Percentiles rank a stretch among this genome's conserved stretches.
Evolutionary conservation across 768 basidiomycete species (phyloP).

Genomic region (Auriculariales sp.): DNA sequence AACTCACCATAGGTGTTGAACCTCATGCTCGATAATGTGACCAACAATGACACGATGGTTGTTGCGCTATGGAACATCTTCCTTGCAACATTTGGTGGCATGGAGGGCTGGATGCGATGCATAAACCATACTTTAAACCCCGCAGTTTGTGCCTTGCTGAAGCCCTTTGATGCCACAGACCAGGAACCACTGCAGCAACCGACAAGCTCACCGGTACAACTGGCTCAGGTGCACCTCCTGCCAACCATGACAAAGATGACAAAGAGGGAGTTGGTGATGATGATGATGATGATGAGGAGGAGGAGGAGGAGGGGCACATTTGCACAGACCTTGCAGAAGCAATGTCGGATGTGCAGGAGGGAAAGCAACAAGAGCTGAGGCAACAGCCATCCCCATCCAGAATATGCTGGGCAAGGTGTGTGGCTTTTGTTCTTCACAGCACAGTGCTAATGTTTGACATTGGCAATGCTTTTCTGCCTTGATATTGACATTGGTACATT

Average conservation of each 20-base stretch:
- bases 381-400: constrained; percentile 12
- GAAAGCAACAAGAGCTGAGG: constrained; percentile 10
- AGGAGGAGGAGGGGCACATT: constrained; percentile 7
- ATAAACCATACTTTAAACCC: constrained; percentile 26
- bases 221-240: constrained; percentile 10
- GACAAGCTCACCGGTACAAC: too few relatives aligned
- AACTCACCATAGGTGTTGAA: constrained; percentile 12
- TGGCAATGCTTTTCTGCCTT: too few relatives aligned
- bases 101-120: constrained; percentile 16
- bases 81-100: constrained; percentile 14
- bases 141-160: constrained; percentile 18
- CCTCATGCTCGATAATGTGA: constrained; percentile 23
- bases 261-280: neutral
- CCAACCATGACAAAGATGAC: constrained; percentile 1
- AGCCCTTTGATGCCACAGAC: constrained; percentile 16
- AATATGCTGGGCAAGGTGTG: constrained; percentile 20
- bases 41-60: constrained; percentile 21
- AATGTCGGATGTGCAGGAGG: constrained; percentile 4
- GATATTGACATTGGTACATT: too few relatives aligned
- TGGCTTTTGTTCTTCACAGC: neutral
- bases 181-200: too few relatives aligned
- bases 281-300: too few relatives aligned
- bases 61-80: constrained; percentile 10
- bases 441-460: too few relatives aligned
- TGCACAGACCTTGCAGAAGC: constrained; percentile 16